Evolutionary conservation across 345 rosid genomes (phyloP).

Genomic region (Populus ilicifolia): DNA sequence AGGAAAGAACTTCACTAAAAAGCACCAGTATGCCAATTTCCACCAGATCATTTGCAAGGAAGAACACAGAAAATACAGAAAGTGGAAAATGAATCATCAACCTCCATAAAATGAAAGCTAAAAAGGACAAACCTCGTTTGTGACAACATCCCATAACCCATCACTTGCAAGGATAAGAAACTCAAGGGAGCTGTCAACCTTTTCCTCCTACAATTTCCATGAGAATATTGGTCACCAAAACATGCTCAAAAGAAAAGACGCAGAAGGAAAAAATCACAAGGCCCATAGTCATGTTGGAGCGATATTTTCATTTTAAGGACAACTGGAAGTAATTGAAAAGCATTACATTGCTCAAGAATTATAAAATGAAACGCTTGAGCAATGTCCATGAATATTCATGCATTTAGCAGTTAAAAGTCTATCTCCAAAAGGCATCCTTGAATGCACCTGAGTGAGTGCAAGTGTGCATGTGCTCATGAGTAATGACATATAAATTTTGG

Average conservation of each 20-base stretch:
- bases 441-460: neutral
- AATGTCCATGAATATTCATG: neutral
- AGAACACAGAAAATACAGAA: neutral
- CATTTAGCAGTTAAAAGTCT: neutral
- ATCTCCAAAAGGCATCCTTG: neutral
- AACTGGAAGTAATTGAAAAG: neutral
- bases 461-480: neutral
- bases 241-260: neutral
- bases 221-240: slow-evolving; percentile 5
- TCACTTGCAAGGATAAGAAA: slow-evolving; percentile 99
- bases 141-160: slow-evolving; percentile 97
- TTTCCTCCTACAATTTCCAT: slow-evolving; percentile 71
- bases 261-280: neutral
- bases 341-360: neutral
- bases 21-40: neutral
- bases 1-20: neutral
- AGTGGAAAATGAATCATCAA: neutral
- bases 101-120: neutral
- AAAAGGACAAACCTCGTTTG: slow-evolving; percentile 65
- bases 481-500: neutral
- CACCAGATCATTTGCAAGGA: neutral
- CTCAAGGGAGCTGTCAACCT: slow-evolving; percentile 86
- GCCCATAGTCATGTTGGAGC: neutral
- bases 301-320: neutral
- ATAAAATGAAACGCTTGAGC: neutral